Percentiles rank a stretch among this genome's conserved stretches.
phyloP scores from a whole-genome alignment of 2,329 filamentous ascomycete species.

The Ophiocordyceps polyrhachis-furcata region DNA sequence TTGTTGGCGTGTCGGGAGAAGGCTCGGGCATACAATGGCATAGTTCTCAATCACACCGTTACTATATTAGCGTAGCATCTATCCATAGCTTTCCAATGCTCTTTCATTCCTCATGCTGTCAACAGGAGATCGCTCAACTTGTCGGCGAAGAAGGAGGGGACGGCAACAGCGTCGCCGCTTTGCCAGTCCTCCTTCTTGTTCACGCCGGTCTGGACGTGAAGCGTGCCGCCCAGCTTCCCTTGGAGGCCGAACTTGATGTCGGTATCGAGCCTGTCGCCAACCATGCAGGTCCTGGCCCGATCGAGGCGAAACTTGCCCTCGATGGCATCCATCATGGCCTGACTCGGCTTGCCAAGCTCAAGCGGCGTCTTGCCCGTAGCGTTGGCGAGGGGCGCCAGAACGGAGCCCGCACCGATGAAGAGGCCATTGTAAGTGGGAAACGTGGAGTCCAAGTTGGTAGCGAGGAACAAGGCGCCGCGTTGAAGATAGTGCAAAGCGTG shows the following conservation, averaged over 20 bases:
- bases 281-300: conserved; percentile 74
- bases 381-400: conserved; percentile 58
- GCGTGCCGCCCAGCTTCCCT: conserved; percentile 73
- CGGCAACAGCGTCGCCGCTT: conserved; percentile 44
- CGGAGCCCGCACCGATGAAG: conserved; percentile 81
- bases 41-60: not conserved
- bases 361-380: conserved; percentile 53
- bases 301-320: conserved; percentile 91
- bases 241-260: conserved; percentile 93
- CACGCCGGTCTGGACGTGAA: conserved; percentile 83
- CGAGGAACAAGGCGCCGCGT: conserved; percentile 68
- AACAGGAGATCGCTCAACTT: conserved; percentile 54
- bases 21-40: not conserved
- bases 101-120: conserved; percentile 2
- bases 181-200: conserved; percentile 70
- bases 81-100: not conserved
- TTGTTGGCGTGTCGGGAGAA: not conserved
- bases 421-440: conserved; percentile 64
- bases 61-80: not conserved
- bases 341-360: conserved; percentile 81
- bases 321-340: conserved; percentile 98
- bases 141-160: conserved; percentile 72
- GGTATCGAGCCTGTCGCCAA: conserved; percentile 83
- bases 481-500: conserved; percentile 73
- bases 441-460: conserved; percentile 85